These are phyloP conservation scores for Coffea eugenioides DNA, from an alignment of 257 asterid species.

Conservation along the genomic window DNA sequence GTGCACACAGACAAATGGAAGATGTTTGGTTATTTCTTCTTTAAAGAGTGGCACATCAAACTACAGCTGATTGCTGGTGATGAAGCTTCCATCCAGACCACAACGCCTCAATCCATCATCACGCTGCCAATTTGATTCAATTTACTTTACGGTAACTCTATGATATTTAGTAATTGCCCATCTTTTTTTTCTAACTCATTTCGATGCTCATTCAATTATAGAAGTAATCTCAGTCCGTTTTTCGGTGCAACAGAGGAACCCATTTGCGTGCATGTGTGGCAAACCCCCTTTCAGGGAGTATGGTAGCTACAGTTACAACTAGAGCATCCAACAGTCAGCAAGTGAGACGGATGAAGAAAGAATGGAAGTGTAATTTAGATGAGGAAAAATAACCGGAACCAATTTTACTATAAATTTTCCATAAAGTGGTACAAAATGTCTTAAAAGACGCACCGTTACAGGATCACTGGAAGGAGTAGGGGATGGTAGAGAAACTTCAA, in stretches of 20 bases:
- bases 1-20: not conserved
- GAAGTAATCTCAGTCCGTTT: not conserved
- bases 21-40: not conserved
- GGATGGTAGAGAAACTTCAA: conserved; percentile 94
- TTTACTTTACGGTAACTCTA: not conserved
- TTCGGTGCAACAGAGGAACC: conserved; percentile 2
- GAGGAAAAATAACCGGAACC: conserved; percentile 8
- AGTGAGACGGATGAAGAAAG: not conserved
- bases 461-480: conserved; percentile 90
- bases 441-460: conserved; percentile 93
- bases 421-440: conserved; percentile 51
- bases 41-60: not conserved
- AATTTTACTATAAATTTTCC: conserved; percentile 12
- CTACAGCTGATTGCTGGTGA: not conserved
- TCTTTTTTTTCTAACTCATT: not conserved
- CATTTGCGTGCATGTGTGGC: not conserved
- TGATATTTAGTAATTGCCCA: not conserved
- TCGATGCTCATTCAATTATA: not conserved
- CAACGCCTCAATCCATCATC: not conserved
- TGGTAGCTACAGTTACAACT: not conserved
- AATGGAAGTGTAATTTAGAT: conserved; percentile 9
- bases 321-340: not conserved
- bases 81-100: not conserved
- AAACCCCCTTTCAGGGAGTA: not conserved
- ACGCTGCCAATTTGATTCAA: not conserved